A percentile compares a stretch with the other conserved stretches of the same genome.
Conservation (phyloP, 1,139 yeast genomes). For the Pichia sp. region DNA sequence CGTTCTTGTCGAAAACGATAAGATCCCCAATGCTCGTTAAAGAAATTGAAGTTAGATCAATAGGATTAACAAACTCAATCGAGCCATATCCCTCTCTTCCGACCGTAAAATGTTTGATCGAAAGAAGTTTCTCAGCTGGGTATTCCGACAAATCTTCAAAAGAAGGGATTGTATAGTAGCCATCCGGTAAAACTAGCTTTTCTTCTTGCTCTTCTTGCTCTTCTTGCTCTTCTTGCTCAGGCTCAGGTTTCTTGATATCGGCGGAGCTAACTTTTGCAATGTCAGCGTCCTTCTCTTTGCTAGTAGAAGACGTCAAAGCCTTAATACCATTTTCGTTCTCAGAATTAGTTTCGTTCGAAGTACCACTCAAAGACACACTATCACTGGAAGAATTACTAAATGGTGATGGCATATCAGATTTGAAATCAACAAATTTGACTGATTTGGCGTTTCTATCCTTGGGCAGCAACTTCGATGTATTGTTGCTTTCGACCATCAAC, state of each 20-base stretch:
- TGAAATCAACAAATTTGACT: slow-evolving; percentile 13
- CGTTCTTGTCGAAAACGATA: slow-evolving; percentile 57
- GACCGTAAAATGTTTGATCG: slow-evolving; percentile 63
- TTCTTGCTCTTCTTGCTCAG: neutral
- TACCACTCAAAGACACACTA: neutral
- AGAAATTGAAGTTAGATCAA: slow-evolving; percentile 69
- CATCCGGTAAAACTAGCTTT: slow-evolving; percentile 43
- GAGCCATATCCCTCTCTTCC: slow-evolving; percentile 81
- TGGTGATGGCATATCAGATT: slow-evolving; percentile 14
- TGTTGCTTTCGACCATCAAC: slow-evolving; percentile 47
- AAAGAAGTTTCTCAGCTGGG: slow-evolving; percentile 60
- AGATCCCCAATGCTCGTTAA: slow-evolving; percentile 64
- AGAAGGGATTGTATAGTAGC: slow-evolving; percentile 87
- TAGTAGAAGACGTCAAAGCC: neutral
- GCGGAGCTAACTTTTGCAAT: neutral
- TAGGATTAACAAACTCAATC: slow-evolving; percentile 73
- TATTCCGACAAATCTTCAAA: slow-evolving; percentile 55
- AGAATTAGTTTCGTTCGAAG: neutral
- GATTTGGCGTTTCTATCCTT: neutral
- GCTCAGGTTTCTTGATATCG: neutral
- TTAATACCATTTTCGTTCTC: neutral
- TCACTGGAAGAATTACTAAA: neutral
- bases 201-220: slow-evolving; percentile 1
- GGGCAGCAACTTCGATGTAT: slow-evolving; percentile 28
- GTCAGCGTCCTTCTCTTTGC: neutral